These are phyloP conservation scores for Salinomyces thailandicus DNA, from an alignment of 2,329 filamentous ascomycete genomes.

Conservation along the genomic window DNA sequence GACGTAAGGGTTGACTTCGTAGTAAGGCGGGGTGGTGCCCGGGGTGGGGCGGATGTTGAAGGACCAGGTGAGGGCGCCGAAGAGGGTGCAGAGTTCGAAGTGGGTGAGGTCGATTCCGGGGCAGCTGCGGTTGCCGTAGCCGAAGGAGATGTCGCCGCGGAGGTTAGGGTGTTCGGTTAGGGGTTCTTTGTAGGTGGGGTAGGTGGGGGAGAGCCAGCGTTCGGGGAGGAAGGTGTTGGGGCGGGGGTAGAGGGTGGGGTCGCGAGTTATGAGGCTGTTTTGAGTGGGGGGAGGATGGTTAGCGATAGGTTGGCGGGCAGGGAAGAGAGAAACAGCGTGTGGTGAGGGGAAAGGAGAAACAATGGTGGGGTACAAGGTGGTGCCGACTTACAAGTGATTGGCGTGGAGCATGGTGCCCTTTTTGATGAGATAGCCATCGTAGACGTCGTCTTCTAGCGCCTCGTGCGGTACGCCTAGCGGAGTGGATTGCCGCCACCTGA, in stretches of 20 bases:
- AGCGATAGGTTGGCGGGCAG: no score
- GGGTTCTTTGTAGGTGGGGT: conserved; percentile 28
- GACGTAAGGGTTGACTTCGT: conserved; percentile 25
- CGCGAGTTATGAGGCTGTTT: conserved; percentile 23
- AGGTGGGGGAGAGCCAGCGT: conserved; percentile 24
- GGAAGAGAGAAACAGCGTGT: no score
- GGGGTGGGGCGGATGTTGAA: conserved; percentile 22
- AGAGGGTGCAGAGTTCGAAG: conserved; percentile 21
- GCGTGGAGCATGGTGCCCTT: conserved; percentile 28
- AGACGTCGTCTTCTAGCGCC: conserved; percentile 27
- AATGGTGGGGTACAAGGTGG: not conserved
- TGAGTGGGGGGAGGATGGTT: no score
- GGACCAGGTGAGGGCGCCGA: conserved; percentile 23
- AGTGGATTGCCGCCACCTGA: conserved; percentile 26
- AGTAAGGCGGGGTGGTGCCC: conserved; percentile 21
- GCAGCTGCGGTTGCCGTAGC: conserved; percentile 27
- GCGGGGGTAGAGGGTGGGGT: conserved; percentile 21
- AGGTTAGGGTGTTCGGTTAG: conserved; percentile 27
- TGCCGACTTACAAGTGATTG: conserved; percentile 23
- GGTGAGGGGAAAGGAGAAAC: no score
- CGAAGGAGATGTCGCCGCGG: conserved; percentile 23
- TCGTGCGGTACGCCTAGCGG: conserved; percentile 33
- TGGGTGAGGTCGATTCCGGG: conserved; percentile 26
- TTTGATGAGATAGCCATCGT: conserved; percentile 28
- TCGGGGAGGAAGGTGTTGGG: conserved; percentile 25